Base-by-base conservation (phyloP, 2,329 filamentous ascomycete species). In the Fusarium sororula region DNA sequence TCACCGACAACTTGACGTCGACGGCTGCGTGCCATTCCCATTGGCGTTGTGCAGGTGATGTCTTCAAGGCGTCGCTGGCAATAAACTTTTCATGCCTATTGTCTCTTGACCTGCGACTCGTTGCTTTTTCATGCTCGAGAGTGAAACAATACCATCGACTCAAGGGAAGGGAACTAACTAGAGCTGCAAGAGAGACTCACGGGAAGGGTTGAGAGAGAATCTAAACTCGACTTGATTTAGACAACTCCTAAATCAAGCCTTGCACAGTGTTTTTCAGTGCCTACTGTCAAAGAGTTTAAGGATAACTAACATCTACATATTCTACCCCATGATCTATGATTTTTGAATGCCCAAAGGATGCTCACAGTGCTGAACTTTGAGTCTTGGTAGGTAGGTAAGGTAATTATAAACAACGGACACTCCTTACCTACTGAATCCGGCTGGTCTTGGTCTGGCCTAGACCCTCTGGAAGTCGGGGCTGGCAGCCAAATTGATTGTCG, bases 391-490 rank as follows among this genome's bases (percentile, higher is more conserved):
- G 32, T 14, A 35, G 32, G 32, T 35, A 35, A 35, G 14, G 32
- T 35, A 35, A 35, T 35, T 15, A 35, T 35, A 38, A 35, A 44
- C 30, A 26, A 22, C 26, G 28, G 41, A 63, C 58, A 68, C 59
- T 75, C 63, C 24, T 47, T 53, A 65, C 41, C 66, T 68, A 65
- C 70, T 78, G 72, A 70, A 75, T 73, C 74, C 64, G 72, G 76
- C 58, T 65, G 53, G 72, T 59, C 71, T 38, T 58, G 47, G 68
- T 50, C 64, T 71, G 66, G 70, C 62, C 63, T 61, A 60, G 70
- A 62, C 63, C 67, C 67, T 74, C 45, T 72, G 63, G 47, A 72
- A 72, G 56, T 53, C 51, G 59, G 71, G 51, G 56, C 45, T 70
- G 61, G 41, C 63, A 63, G 66, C 63, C 47, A 54, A 66, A 47